Evolutionary conservation across 352 stramenopile species (phyloP).

Genomic region (Pythium folliculosum): DNA sequence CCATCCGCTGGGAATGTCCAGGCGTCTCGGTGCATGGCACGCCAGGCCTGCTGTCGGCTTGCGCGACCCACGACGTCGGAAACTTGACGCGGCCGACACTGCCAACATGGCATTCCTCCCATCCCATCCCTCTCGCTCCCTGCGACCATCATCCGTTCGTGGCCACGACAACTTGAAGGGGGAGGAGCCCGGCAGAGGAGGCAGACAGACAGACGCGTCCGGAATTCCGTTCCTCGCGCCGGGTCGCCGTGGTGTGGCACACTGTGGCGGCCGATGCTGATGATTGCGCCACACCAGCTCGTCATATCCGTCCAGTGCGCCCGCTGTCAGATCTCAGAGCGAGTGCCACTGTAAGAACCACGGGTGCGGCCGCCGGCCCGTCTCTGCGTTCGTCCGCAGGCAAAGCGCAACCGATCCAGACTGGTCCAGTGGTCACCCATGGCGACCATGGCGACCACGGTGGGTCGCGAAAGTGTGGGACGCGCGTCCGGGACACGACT

Average conservation of each 20-base stretch:
- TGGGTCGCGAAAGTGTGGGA: not conserved
- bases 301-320: not conserved
- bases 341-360: conserved; percentile 2
- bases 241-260: not conserved
- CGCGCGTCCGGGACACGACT: not conserved
- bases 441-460: no score
- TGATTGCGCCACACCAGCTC: not conserved
- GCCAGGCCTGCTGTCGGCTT: no score
- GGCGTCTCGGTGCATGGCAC: not conserved
- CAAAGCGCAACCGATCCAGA: not conserved
- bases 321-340: not conserved
- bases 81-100: no score
- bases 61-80: no score
- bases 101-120: not conserved
- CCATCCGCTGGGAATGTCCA: no score
- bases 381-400: not conserved
- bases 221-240: not conserved
- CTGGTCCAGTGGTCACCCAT: no score
- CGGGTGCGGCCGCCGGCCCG: not conserved
- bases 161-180: not conserved
- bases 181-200: not conserved
- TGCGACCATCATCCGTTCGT: not conserved
- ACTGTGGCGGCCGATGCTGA: no score
- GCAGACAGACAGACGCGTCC: no score
- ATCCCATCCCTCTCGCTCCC: not conserved